phyloP scores from a whole-genome alignment of 495 filamentous ascomycete species.

The Penicillium tannophilum region DNA sequence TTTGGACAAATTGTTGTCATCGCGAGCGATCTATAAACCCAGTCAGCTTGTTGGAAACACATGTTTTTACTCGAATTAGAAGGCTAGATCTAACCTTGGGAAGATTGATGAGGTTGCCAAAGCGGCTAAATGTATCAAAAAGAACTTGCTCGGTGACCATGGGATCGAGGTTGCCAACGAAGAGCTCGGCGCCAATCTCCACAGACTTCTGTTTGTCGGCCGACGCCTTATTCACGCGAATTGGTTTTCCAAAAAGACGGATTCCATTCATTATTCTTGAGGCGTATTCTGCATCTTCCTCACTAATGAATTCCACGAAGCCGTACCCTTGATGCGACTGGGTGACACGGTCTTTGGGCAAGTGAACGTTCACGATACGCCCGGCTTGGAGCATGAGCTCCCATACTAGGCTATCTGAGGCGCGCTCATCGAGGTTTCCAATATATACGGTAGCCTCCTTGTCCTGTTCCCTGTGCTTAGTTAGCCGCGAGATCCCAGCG shows the following conservation, averaged over 20 bases:
- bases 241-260: constrained; percentile 88
- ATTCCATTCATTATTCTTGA: constrained; percentile 96
- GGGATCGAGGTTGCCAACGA: constrained; percentile 92
- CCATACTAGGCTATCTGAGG: constrained; percentile 87
- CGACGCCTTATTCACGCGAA: constrained; percentile 94
- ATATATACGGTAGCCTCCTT: constrained; percentile 99
- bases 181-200: constrained; percentile 95
- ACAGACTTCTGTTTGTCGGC: constrained; percentile 97
- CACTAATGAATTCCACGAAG: constrained; percentile 96
- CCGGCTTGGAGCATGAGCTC: constrained; percentile 98
- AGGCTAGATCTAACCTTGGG: constrained; percentile 63
- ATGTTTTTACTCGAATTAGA: background rate
- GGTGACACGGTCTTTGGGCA: constrained; percentile 96
- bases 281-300: constrained; percentile 96
- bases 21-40: constrained; percentile 70
- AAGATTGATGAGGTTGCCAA: constrained; percentile 78
- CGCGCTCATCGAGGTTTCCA: constrained; percentile 96
- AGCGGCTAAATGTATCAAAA: constrained; percentile 96
- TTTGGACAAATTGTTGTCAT: constrained; percentile 88
- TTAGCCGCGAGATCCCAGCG: constrained; percentile 9
- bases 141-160: constrained; percentile 95
- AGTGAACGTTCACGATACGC: constrained; percentile 93
- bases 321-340: constrained; percentile 97
- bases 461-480: constrained; percentile 81
- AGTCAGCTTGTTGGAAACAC: background rate